Evolutionary conservation across 306 rosid genomes (phyloP).

Genomic region (Gastrolobium bilobum): DNA sequence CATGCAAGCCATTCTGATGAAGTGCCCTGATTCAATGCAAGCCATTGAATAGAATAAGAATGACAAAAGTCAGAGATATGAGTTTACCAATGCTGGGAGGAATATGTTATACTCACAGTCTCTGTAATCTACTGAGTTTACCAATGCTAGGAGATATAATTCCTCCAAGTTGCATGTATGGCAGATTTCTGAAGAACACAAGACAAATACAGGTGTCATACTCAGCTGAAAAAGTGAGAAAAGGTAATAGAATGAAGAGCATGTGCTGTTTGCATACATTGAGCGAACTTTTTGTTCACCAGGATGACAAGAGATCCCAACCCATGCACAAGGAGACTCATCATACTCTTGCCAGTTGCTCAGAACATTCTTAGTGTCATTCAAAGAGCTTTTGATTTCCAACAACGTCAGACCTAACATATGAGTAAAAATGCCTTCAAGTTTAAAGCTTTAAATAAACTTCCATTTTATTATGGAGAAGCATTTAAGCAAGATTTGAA

Average conservation of each 20-base stretch:
- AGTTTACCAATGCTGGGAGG: not conserved
- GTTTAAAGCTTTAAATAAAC: conserved; percentile 40
- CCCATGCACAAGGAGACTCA: conserved; percentile 91
- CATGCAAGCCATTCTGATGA: conserved; percentile 94
- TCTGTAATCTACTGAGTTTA: conserved; percentile 85
- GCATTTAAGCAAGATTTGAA: not conserved
- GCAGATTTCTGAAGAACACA: conserved; percentile 76
- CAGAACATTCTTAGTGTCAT: conserved; percentile 77
- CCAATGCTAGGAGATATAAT: conserved; percentile 93
- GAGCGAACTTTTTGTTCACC: conserved; percentile 76
- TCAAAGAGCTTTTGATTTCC: conserved; percentile 76
- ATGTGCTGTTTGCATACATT: conserved; percentile 61
- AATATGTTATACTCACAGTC: conserved; percentile 73
- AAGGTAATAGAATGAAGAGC: conserved; percentile 8
- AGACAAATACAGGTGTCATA: conserved; percentile 38
- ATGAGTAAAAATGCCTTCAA: conserved; percentile 34
- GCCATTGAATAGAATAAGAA: conserved; percentile 26
- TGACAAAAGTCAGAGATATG: not conserved
- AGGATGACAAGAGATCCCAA: conserved; percentile 89
- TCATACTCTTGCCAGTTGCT: conserved; percentile 78
- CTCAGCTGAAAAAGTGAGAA: conserved; percentile 11
- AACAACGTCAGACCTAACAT: conserved; percentile 77
- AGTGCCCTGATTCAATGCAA: conserved; percentile 75
- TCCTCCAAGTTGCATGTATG: conserved; percentile 92
- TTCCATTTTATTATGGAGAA: not conserved